These are phyloP conservation scores for Lagenidium giganteum DNA, from an alignment of 352 stramenopile genomes.

Conservation along the genomic window DNA sequence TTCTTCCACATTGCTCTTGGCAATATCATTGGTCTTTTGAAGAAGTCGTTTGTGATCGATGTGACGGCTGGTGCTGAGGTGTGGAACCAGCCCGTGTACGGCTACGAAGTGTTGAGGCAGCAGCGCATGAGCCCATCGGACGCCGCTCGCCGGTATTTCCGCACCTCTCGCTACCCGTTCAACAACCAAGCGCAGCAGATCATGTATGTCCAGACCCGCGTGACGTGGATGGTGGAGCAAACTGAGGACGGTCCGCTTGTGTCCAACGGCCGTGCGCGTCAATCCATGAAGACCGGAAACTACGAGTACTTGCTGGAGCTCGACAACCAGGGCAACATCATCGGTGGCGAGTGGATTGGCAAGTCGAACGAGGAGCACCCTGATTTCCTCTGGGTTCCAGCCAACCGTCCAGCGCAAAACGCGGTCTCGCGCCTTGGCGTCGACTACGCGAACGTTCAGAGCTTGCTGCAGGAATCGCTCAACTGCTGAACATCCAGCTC, in stretches of 20 bases:
- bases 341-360: conserved; percentile 43
- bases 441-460: conserved; percentile 28
- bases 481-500: too few relatives aligned
- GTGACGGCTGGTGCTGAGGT: conserved; percentile 21
- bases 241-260: conserved; percentile 31
- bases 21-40: conserved; percentile 33
- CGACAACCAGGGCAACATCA: conserved; percentile 23
- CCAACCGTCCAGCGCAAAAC: conserved; percentile 17
- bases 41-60: conserved; percentile 26
- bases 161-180: conserved; percentile 43
- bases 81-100: conserved; percentile 48
- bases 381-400: conserved; percentile 36
- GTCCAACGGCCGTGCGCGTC: conserved; percentile 8
- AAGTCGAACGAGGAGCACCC: conserved; percentile 26
- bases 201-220: conserved; percentile 30
- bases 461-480: conserved; percentile 18
- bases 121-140: conserved; percentile 24
- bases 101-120: conserved; percentile 29
- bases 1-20: conserved; percentile 40
- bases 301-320: conserved; percentile 45
- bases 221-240: conserved; percentile 38
- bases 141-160: too few relatives aligned
- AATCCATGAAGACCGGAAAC: conserved; percentile 22
- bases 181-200: conserved; percentile 34
- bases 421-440: conserved; percentile 23